phyloP scores from a whole-genome alignment of 495 filamentous ascomycete species.

The Penicillium fimorum region DNA sequence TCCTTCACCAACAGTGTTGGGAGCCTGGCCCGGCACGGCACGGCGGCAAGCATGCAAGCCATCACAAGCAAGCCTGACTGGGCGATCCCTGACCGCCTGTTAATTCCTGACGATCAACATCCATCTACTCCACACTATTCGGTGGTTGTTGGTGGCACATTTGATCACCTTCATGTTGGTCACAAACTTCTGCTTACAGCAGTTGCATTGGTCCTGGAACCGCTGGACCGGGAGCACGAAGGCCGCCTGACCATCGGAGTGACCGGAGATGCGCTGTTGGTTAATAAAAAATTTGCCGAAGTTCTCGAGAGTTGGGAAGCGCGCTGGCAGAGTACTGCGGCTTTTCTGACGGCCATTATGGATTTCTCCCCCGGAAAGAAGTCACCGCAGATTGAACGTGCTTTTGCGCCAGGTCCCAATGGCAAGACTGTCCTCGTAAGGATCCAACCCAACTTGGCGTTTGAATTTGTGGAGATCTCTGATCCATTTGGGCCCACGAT shows the following conservation, averaged over 20 bases:
- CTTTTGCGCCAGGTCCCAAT: slow-evolving; percentile 45
- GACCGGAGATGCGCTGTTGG: slow-evolving; percentile 79
- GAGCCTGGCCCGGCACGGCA: slow-evolving; percentile 19
- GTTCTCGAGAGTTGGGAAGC: slow-evolving; percentile 74
- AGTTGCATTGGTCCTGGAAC: slow-evolving; percentile 66
- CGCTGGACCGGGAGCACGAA: slow-evolving; percentile 41
- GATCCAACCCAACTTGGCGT: slow-evolving; percentile 45
- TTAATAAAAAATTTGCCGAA: slow-evolving; percentile 84
- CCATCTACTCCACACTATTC: slow-evolving; percentile 43
- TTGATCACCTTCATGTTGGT: slow-evolving; percentile 94
- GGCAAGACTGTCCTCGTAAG: slow-evolving; percentile 50
- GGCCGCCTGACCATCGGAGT: slow-evolving; percentile 73
- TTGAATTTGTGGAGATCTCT: slow-evolving; percentile 79
- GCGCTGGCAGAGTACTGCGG: slow-evolving; percentile 62
- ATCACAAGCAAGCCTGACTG: slow-evolving; percentile 35
- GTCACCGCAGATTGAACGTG: slow-evolving; percentile 29
- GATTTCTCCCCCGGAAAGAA: slow-evolving; percentile 45
- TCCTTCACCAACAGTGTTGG: slow-evolving; percentile 30
- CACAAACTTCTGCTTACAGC: slow-evolving; percentile 93
- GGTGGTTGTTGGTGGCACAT: slow-evolving; percentile 89
- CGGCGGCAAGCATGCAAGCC: slow-evolving; percentile 24
- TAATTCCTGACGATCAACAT: slow-evolving; percentile 25
- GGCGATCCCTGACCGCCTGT: slow-evolving; percentile 20
- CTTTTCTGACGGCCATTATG: slow-evolving; percentile 72
- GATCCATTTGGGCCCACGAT: slow-evolving; percentile 92